Evolutionary conservation across 1,139 yeast genomes (phyloP).

Genomic region (Scheffersomyces insectosa): DNA sequence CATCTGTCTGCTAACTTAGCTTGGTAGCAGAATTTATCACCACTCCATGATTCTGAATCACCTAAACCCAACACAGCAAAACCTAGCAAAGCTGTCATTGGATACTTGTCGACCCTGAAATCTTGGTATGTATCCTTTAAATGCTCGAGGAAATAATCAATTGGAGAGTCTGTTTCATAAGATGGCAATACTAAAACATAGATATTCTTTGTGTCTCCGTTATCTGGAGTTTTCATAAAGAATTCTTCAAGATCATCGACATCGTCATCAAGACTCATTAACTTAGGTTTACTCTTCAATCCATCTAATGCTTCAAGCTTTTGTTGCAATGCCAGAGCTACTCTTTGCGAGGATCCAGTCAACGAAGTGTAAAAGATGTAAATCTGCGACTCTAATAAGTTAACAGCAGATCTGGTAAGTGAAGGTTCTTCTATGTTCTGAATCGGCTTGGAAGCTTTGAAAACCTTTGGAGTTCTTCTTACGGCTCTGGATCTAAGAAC

Average conservation of each 20-base stretch:
- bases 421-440: constrained; percentile 17
- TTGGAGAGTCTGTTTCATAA: constrained; percentile 89
- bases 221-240: constrained; percentile 63
- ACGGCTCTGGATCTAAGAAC: constrained; percentile 19
- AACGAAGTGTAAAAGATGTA: constrained; percentile 79
- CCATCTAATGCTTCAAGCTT: constrained; percentile 30
- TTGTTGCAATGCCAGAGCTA: constrained; percentile 54
- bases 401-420: constrained; percentile 31
- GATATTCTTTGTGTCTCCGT: constrained; percentile 43
- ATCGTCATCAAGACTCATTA: constrained; percentile 75
- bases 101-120: constrained; percentile 81
- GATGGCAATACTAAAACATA: constrained; percentile 83
- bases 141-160: constrained; percentile 83
- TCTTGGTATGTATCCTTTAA: constrained; percentile 80
- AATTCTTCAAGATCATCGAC: constrained; percentile 82
- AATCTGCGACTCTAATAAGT: constrained; percentile 46
- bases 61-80: constrained; percentile 88
- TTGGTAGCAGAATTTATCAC: constrained; percentile 83
- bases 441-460: constrained; percentile 37
- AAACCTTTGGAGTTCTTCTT: constrained; percentile 38
- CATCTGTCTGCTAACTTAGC: constrained; percentile 74
- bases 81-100: constrained; percentile 67
- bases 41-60: constrained; percentile 79
- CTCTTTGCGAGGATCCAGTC: constrained; percentile 77
- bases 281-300: constrained; percentile 46